Conservation (phyloP, 2,329 filamentous ascomycete genomes). For the Blastomyces emzantsi region DNA sequence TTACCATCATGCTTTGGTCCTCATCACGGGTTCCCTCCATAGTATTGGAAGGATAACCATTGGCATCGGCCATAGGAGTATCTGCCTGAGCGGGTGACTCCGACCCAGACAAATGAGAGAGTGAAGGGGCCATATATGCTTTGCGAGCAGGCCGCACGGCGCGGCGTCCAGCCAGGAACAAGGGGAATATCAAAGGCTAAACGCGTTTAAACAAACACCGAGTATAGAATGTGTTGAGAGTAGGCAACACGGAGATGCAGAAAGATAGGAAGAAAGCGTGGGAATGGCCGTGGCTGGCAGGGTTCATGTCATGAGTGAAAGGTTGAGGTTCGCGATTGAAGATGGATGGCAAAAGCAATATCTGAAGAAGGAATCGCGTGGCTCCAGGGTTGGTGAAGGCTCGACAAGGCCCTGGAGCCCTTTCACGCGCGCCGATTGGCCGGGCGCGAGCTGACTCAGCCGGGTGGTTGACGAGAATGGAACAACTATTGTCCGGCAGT, state of each 20-base stretch:
- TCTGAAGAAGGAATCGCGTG: constrained; percentile 9
- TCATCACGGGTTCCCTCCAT: constrained; percentile 27
- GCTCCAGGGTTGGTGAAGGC: constrained; percentile 16
- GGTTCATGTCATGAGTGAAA: neutral
- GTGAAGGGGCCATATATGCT: constrained; percentile 34
- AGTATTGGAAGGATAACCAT: constrained; percentile 28
- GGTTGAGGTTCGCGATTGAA: constrained; percentile 5
- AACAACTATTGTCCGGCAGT: constrained; percentile 9
- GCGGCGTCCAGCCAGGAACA: neutral
- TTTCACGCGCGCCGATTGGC: constrained; percentile 31
- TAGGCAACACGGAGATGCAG: neutral
- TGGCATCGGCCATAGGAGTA: constrained; percentile 40
- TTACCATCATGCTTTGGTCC: constrained; percentile 35
- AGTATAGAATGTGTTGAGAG: neutral
- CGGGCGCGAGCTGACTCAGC: constrained; percentile 23
- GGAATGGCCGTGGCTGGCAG: neutral
- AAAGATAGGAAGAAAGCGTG: neutral
- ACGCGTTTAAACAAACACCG: constrained; percentile 7
- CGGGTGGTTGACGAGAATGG: constrained; percentile 12
- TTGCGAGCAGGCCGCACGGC: constrained; percentile 9
- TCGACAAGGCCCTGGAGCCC: constrained; percentile 12
- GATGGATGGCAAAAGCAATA: constrained; percentile 11
- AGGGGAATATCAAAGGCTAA: constrained; percentile 6
- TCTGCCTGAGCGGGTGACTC: constrained; percentile 38
- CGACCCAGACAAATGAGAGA: constrained; percentile 26